phyloP scores from a whole-genome alignment of 495 filamentous ascomycete genomes.

The Sphaerosporella brunnea region DNA sequence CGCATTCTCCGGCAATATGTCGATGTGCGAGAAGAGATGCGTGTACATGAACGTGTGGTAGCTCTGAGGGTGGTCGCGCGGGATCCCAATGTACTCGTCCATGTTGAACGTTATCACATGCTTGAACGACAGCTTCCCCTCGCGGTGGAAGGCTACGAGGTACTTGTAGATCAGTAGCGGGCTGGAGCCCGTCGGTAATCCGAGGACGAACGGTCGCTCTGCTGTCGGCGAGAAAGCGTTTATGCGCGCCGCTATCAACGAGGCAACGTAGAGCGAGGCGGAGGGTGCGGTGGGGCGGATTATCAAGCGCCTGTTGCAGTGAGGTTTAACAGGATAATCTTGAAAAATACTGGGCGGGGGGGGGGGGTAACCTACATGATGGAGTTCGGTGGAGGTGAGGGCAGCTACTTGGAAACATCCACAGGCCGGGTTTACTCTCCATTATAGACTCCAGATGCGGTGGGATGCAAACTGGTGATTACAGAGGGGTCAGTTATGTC shows the following conservation, averaged over 20 bases:
- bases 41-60: conserved; percentile 88
- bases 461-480: too few relatives aligned
- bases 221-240: conserved; percentile 52
- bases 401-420: too few relatives aligned
- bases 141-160: conserved; percentile 56
- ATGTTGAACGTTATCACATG: conserved; percentile 88
- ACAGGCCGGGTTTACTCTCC: too few relatives aligned
- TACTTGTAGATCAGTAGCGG: conserved; percentile 62
- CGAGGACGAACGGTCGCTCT: conserved; percentile 59
- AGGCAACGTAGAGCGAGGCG: conserved; percentile 57
- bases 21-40: conserved; percentile 76
- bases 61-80: conserved; percentile 62
- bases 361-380: too few relatives aligned
- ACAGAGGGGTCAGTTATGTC: too few relatives aligned
- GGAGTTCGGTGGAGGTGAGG: too few relatives aligned
- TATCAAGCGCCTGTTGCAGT: conserved; percentile 57
- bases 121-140: conserved; percentile 63
- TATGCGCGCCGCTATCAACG: conserved; percentile 71
- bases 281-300: conserved; percentile 50
- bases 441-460: too few relatives aligned
- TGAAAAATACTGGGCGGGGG: too few relatives aligned
- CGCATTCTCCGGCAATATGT: conserved; percentile 61
- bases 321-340: too few relatives aligned
- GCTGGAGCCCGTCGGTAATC: conserved; percentile 66
- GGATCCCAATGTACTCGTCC: conserved; percentile 78